phyloP scores from a whole-genome alignment of 2,329 filamentous ascomycete species.

The Cordyceps cicadae region DNA sequence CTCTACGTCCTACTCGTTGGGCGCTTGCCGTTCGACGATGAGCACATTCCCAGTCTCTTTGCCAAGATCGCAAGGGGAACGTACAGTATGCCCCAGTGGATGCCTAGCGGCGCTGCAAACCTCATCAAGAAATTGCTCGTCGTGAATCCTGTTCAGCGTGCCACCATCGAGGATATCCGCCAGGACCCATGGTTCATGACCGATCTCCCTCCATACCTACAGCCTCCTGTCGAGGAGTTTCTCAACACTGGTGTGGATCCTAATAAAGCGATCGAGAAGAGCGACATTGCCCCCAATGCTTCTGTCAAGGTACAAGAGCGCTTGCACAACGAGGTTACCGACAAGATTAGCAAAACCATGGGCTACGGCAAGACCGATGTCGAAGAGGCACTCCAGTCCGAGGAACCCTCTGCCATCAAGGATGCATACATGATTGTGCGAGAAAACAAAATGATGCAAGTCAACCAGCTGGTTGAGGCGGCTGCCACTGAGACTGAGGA shows the following conservation, averaged over 20 bases:
- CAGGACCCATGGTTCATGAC: constrained; percentile 90
- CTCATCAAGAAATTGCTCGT: constrained; percentile 91
- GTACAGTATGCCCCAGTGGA: constrained; percentile 86
- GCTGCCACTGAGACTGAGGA: constrained; percentile 28
- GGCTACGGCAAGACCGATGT: constrained; percentile 93
- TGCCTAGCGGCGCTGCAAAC: constrained; percentile 71
- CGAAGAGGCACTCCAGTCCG: constrained; percentile 81
- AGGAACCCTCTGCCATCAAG: constrained; percentile 96
- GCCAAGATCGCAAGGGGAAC: constrained; percentile 95
- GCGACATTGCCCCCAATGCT: constrained; percentile 71
- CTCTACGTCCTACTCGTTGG: constrained; percentile 75
- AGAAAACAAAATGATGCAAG: constrained; percentile 96
- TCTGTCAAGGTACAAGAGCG: constrained; percentile 75
- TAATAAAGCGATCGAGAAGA: constrained; percentile 79
- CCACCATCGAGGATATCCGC: constrained; percentile 88
- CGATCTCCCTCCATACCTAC: constrained; percentile 77
- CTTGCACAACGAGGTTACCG: constrained; percentile 83
- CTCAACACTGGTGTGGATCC: constrained; percentile 90
- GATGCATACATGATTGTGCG: constrained; percentile 97
- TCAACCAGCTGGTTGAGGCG: constrained; percentile 48
- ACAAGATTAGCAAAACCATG: constrained; percentile 97
- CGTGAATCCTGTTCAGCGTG: constrained; percentile 88
- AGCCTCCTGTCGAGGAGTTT: constrained; percentile 83
- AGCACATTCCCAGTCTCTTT: constrained; percentile 95
- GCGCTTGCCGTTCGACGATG: constrained; percentile 89